A percentile compares a stretch with the other conserved stretches of the same genome.
phyloP scores from a whole-genome alignment of 2,329 filamentous ascomycete species.

The Colletotrichum lini region DNA sequence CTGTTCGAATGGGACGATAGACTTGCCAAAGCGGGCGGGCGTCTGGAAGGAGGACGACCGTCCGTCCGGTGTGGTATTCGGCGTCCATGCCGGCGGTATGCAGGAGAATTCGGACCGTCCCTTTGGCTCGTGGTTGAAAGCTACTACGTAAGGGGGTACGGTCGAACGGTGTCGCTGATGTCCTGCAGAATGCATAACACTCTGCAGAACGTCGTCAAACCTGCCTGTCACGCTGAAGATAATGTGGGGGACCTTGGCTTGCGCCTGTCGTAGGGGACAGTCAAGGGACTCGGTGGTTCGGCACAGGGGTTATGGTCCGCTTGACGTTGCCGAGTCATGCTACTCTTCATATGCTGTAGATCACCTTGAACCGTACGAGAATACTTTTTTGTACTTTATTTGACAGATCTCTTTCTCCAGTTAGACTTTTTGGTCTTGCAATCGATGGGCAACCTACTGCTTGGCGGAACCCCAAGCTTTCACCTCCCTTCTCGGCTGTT shows the following conservation, averaged over 20 bases:
- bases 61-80: conserved; percentile 29
- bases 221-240: neutral
- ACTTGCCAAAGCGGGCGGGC: conserved; percentile 22
- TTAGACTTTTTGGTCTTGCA: neutral
- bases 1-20: conserved; percentile 11
- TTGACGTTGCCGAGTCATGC: conserved; percentile 20
- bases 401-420: too few species aligned
- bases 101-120: conserved; percentile 35
- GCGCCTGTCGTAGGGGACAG: neutral
- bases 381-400: too few species aligned
- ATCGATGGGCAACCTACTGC: neutral
- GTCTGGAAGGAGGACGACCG: neutral
- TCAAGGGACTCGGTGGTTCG: neutral
- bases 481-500: neutral
- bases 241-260: conserved; percentile 17
- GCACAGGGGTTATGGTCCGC: neutral
- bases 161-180: neutral
- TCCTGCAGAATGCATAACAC: conserved; percentile 4
- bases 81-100: conserved; percentile 27
- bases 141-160: neutral
- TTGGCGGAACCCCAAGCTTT: neutral
- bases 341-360: neutral
- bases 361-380: neutral
- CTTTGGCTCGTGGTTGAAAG: conserved; percentile 23
- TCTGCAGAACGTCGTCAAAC: neutral